Base-by-base conservation (phyloP, 805 yeast species). In the Vanderwaltozyma tropicalis region DNA sequence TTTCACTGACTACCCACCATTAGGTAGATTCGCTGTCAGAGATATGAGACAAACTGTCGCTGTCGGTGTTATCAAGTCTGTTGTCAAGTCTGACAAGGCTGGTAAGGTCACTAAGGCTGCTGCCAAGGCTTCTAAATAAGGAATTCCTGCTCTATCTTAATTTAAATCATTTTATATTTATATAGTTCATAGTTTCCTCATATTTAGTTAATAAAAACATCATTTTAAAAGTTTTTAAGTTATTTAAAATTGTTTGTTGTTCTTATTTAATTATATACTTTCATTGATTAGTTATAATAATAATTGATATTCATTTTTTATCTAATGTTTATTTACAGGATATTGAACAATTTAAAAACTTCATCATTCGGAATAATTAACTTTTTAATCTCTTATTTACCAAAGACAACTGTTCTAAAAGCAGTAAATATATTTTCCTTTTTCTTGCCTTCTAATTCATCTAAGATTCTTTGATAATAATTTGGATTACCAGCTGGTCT, bases 41-140 rank as follows among this genome's bases (percentile, higher is more conserved):
- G 96, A 87, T 75, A 87, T 87, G 96, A 84, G 96, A 83, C 96
- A 87, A 76, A 88, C 96, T 61, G 96, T 88, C 63, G 96, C 96
- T 68, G 96, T 88, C 67, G 96, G 96, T 84, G 95, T 88, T 66
- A 83, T 88, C 84, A 89, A 89, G 81, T 70, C 86, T 51, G 95
- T 86, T 60, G 94, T 75, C 63, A 86, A 86, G 82, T 64, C 83
- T 55, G 80, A 77, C 71, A 72, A 69, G 63, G 84, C 86, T 63
- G 88, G 86, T 72, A 84, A 85, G 87, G 92, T 84, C 62, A 84
- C 95, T 87, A 85, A 85, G 86, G 85, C 95, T 69, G 95, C 95
- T 68, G 45, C 38, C 33, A 57, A 57, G 59, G 60, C 60, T 47
- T 47, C 50, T 42, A 57, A 57, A 55, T 53, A 57, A 52, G 52